Evolutionary conservation across 495 filamentous ascomycete species (phyloP).

Genomic region (Penicillium desertorum): DNA sequence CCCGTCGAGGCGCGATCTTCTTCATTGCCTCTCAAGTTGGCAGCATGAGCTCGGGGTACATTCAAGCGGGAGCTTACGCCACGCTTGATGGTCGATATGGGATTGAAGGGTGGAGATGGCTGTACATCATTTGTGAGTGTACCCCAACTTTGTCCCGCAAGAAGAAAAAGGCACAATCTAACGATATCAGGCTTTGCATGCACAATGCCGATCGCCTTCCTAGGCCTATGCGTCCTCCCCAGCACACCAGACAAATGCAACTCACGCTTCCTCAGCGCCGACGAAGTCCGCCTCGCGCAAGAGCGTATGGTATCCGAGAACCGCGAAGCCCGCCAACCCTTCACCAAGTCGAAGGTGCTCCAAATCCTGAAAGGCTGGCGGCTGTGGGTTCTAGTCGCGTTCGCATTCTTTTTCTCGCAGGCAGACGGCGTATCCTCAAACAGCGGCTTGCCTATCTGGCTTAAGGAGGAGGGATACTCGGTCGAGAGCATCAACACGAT

Average conservation of each 20-base stretch:
- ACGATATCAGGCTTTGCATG: constrained; percentile 32
- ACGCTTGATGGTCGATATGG: constrained; percentile 42
- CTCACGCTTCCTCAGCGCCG: constrained; percentile 32
- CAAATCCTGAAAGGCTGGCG: constrained; percentile 28
- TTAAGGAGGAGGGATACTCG: constrained; percentile 42
- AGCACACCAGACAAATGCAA: constrained; percentile 42
- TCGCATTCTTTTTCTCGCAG: constrained; percentile 39
- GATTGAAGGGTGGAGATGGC: constrained; percentile 49
- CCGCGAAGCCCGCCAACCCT: constrained; percentile 30
- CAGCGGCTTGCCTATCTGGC: constrained; percentile 39
- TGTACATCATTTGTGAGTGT: constrained; percentile 46
- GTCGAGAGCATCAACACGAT: constrained; percentile 45
- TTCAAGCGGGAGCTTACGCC: constrained; percentile 44
- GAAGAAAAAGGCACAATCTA: neutral
- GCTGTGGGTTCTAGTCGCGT: constrained; percentile 30
- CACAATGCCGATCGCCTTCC: constrained; percentile 29
- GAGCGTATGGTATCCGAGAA: constrained; percentile 37
- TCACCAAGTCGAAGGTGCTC: constrained; percentile 21
- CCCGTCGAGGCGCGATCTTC: constrained; percentile 45
- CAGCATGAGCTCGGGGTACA: constrained; percentile 44
- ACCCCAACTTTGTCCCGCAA: neutral
- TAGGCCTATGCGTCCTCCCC: constrained; percentile 38
- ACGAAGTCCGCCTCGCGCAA: constrained; percentile 36
- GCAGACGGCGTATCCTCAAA: constrained; percentile 29
- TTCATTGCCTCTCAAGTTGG: constrained; percentile 44